Conservation (phyloP, 208 protist species). For the Trypanosoma brucei region DNA sequence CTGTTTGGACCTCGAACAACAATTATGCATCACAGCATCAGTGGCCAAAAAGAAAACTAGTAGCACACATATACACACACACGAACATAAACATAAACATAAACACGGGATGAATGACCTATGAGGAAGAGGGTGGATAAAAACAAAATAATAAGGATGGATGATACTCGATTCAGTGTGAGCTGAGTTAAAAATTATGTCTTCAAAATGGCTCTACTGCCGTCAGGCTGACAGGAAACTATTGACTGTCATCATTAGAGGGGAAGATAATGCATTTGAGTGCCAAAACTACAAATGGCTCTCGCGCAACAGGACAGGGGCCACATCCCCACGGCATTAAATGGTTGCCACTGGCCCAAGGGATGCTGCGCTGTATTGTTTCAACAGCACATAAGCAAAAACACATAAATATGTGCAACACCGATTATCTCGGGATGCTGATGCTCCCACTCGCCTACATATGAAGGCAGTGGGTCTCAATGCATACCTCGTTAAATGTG, state of each 20-base stretch:
- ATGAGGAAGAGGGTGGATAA: background rate
- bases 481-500: conserved; percentile 1
- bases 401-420: too few relatives aligned
- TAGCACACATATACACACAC: background rate
- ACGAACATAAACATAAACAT: too few relatives aligned
- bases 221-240: conserved; percentile 9
- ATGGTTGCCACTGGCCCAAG: conserved; percentile 1
- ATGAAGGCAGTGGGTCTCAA: conserved; percentile 17
- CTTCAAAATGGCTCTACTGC: background rate
- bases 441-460: conserved; percentile 18
- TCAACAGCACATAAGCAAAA: background rate
- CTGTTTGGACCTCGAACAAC: conserved; percentile 6
- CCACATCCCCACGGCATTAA: background rate
- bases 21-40: conserved; percentile 2
- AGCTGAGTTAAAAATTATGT: conserved; percentile 5
- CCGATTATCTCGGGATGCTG: conserved; percentile 13
- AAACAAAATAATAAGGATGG: background rate
- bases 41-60: background rate
- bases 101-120: too few relatives aligned
- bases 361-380: conserved; percentile 1
- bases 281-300: background rate
- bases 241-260: background rate
- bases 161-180: background rate
- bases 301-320: conserved; percentile 4
- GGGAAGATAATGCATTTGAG: too few relatives aligned